These are phyloP conservation scores for Coniella lustricola DNA, from an alignment of 2,329 filamentous ascomycete species.

Conservation along the genomic window DNA sequence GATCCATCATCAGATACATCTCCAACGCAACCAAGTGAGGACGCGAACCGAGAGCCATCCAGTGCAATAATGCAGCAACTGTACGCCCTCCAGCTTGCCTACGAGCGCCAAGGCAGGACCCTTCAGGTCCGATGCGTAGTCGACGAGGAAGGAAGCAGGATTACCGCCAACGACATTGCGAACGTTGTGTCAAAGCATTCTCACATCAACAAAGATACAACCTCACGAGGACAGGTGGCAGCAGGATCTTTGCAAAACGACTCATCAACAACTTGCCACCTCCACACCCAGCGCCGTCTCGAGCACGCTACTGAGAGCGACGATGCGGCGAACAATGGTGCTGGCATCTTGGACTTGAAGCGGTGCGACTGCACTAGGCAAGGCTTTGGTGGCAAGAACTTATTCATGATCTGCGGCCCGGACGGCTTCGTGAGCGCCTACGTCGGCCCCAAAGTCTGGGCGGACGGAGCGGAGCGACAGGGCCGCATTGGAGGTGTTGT, in stretches of 20 bases:
- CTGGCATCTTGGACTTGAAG: constrained; percentile 13
- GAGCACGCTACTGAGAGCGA: constrained; percentile 16
- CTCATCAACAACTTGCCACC: constrained; percentile 16
- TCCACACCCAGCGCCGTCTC: constrained; percentile 24
- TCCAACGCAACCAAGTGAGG: too few species aligned
- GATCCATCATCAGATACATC: too few species aligned
- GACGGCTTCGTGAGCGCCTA: constrained; percentile 80
- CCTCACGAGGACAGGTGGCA: too few species aligned
- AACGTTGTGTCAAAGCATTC: constrained; percentile 27
- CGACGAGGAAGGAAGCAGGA: constrained; percentile 67
- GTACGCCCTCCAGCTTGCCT: constrained; percentile 37
- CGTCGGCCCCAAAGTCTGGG: constrained; percentile 75
- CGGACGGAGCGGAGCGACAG: constrained; percentile 64
- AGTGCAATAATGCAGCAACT: constrained; percentile 56
- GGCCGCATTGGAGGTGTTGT: constrained; percentile 66
- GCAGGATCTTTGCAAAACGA: too few species aligned
- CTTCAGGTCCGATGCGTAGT: constrained; percentile 67
- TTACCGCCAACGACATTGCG: constrained; percentile 47
- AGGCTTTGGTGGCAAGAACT: constrained; percentile 41
- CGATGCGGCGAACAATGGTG: constrained; percentile 1
- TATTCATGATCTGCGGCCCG: constrained; percentile 83
- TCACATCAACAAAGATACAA: too few species aligned
- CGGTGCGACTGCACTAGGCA: constrained; percentile 19
- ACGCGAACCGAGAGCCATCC: constrained; percentile 21
- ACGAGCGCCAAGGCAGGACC: constrained; percentile 46